Evolutionary conservation across 495 filamentous ascomycete genomes (phyloP), one percentile per base, ranked within the genome.

Genomic region (Penicillium roqueforti): DNA sequence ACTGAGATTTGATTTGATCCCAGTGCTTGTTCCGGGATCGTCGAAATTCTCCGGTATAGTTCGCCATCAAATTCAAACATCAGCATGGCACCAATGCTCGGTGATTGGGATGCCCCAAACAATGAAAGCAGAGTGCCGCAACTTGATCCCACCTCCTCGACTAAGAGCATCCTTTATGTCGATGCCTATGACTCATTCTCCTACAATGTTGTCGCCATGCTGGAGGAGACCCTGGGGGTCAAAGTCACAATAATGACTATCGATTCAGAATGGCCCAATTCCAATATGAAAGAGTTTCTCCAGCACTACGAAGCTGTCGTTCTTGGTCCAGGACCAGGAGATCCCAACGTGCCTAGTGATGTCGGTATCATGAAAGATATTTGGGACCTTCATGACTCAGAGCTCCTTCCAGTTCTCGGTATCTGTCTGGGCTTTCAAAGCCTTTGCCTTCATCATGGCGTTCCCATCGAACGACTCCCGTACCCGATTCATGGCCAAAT

Each of bases 131-230:
- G 8, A 16, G 26, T 41, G 28, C 22, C 39, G 6, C 34, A 26
- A 18, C 20, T 16, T 37, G 50, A 46, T 23, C 32, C 16, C 5
- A 20, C 26, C 47, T 28, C 39, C 1, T 40, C 52, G 13, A 45
- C 44, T 34, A 76, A 69, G 37, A 80, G 73, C 41, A 83, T 97
- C 47, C 82, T 98, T 40, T 91, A 93, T 68, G 71, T 98, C 39
- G 93, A 98, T 66, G 90, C 91, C 47, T 95, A 95, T 63, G 93
- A 97, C 71, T 96, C 92, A 48, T 97, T 96, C 74, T 86, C 92
- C 39, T 88, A 95, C 72, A 97, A 96, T 75, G 92, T 97, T 54
- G 81, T 92, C 40, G 79, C 85, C 14, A 83, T 93, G 58, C 78
- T 97, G 16, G 76, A 83, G 55, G 82, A 86, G 8, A 74, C 75